Base-by-base conservation (phyloP, 2,329 filamentous ascomycete genomes). In the Colletotrichum melonis region DNA sequence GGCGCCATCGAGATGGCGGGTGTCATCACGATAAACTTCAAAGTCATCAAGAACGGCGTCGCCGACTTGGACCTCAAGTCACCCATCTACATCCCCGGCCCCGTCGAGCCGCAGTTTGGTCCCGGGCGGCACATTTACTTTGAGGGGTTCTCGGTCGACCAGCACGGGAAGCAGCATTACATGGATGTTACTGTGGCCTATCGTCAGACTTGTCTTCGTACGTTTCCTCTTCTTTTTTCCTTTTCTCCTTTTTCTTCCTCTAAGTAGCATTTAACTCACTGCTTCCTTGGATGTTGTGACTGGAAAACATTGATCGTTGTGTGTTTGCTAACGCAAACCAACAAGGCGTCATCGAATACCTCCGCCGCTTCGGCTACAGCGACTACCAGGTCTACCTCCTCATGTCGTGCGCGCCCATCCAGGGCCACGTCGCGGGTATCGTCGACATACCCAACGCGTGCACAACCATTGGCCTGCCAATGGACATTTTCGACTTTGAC, bases 401-500 rank as follows among this genome's bases (percentile, higher is more conserved):
- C 63, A 85, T 98, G 59, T 95, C 93, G 19, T 97, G 94, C 80
- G 95, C 95, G 0, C 95, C 95, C 0, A 89, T 98, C 5, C 93
- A 97, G 81, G 95, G 95, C 0, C 94, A 97, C 79, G 90, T 98
- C 64, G 95, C 95, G 1, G 95, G 95, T 0, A 93, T 98, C 69
- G 95, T 97, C 9, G 95, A 97, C 81, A 94, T 97, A 62, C 95
- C 95, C 0, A 97, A 98, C 80, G 94, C 93, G 0, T 98, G 95
- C 80, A 97, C 95, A 4, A 98, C 95, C 0, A 86, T 98, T 72
- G 95, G 95, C 0, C 80, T 98, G 67, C 95, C 95, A 1, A 94
- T 97, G 87, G 95, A 98, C 83, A 97, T 98, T 66, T 98, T 98
- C 78, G 94, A 97, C 79, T 97, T 98, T 82, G 95, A 98, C 80